A percentile compares a stretch with the other conserved stretches of the same genome.
These are phyloP conservation scores for Licmophora abbreviata DNA, from an alignment of 108 stramenopile species.

Conservation along the genomic window DNA sequence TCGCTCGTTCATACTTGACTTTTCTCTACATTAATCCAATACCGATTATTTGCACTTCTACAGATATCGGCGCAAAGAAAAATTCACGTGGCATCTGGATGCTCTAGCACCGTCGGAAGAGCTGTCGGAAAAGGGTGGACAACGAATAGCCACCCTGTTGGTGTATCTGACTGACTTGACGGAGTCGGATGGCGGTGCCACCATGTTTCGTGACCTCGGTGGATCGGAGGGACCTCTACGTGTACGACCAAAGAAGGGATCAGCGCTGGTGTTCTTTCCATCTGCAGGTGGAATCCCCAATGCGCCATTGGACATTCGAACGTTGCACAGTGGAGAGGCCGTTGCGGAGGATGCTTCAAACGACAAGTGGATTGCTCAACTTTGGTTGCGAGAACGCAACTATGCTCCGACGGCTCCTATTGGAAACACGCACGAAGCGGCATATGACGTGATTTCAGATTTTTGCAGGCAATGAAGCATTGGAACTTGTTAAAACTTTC, in stretches of 20 bases:
- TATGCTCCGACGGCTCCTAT: slow-evolving; percentile 62
- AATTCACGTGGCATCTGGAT: slow-evolving; percentile 83
- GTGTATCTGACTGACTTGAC: slow-evolving; percentile 65
- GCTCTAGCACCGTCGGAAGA: slow-evolving; percentile 51
- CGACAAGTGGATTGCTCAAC: slow-evolving; percentile 79
- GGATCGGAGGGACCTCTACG: neutral
- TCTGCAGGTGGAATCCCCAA: slow-evolving; percentile 69
- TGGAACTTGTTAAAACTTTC: neutral
- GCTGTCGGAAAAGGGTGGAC: slow-evolving; percentile 32
- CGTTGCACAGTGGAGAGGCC: slow-evolving; percentile 73
- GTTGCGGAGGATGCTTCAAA: slow-evolving; percentile 30
- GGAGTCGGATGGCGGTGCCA: slow-evolving; percentile 54
- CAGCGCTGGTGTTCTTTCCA: slow-evolving; percentile 80
- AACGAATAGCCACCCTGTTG: slow-evolving; percentile 67
- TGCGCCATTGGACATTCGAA: slow-evolving; percentile 70
- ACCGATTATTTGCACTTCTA: too few relatives aligned
- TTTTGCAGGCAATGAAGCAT: slow-evolving; percentile 25
- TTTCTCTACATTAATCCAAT: neutral
- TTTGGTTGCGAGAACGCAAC: slow-evolving; percentile 52
- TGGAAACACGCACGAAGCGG: slow-evolving; percentile 45
- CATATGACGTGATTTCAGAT: slow-evolving; percentile 33
- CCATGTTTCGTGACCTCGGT: slow-evolving; percentile 72
- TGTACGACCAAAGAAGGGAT: slow-evolving; percentile 58
- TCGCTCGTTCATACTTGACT: neutral
- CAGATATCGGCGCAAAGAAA: slow-evolving; percentile 61